Base-by-base conservation (phyloP, 495 filamentous ascomycete species). In the Mytilinidion resinicola region DNA sequence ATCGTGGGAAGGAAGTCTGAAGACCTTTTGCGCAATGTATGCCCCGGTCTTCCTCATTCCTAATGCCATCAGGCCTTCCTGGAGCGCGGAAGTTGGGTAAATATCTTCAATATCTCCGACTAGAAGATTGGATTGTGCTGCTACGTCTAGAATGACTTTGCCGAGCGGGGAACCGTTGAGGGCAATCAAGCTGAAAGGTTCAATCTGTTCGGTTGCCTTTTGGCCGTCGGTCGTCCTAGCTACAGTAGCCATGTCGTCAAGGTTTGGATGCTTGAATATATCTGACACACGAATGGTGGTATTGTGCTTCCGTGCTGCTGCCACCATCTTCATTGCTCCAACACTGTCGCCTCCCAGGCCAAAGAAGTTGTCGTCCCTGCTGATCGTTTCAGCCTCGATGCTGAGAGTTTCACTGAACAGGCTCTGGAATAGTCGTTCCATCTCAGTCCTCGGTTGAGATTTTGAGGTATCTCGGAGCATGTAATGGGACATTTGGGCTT, bases 101-200 rank as follows among this genome's bases (percentile, higher is more conserved):
- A 59, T 56, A 36, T 65, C 63, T 55, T 62, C 50, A 36, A 65
- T 53, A n/a, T 53, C 50, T 21, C 37, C 9, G 11, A 25, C 19
- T 10, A 52, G 30, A 1, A 61, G 9, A 20, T 37, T 43, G 42
- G 49, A 61, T 36, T 61, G 58, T 4, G 19, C 41, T 19, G 50
- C 53, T 36, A 50, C 42, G n/a, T 55, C 60, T 30, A 39, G 30
- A 41, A 63, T 20, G 12, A 55, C 34, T 8, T 63, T 59, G 1
- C 72, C 68, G 0, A 67, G 49, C 5, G 50, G 38, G 30, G 38
- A 12, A 30, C 12, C 19, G 21, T 44, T 37, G 41, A 49, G 21
- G n/a, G 48, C 4, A 4, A 84, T 55, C 9, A 84, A 61, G 0
- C 69, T 72, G 64, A 83, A 83, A 3, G 76, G 75, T 52, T 73